Conservation (phyloP, 106 monocot genomes). For the Gastrodia elata region DNA sequence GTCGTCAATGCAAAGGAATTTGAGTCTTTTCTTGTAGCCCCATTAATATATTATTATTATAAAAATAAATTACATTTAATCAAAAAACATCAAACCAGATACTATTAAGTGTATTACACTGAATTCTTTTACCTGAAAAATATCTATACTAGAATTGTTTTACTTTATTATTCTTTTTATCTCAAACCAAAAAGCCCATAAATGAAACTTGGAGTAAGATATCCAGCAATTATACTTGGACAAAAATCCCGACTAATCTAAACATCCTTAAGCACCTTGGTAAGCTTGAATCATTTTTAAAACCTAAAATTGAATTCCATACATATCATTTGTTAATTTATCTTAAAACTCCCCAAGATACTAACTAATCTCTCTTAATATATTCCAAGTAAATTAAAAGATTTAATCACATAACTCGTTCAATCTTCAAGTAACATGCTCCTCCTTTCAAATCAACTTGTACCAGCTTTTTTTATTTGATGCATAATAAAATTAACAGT, state of each 20-base stretch:
- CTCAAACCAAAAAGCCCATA: no score
- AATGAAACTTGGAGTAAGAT: no score
- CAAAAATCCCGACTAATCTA: not conserved
- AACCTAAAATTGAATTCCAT: not conserved
- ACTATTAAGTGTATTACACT: no score
- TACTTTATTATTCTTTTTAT: no score
- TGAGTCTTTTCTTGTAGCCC: no score
- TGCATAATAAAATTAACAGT: not conserved
- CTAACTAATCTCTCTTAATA: not conserved
- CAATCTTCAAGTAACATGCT: not conserved
- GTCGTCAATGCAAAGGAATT: no score
- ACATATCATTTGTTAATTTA: not conserved
- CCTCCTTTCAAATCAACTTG: not conserved
- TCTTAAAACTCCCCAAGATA: not conserved
- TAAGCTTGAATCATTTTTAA: not conserved
- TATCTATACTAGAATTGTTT: no score
- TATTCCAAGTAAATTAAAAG: not conserved
- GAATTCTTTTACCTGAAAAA: no score
- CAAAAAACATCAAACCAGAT: no score
- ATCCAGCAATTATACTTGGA: not conserved
- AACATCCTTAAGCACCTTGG: not conserved
- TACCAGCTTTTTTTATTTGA: not conserved
- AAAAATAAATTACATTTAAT: no score
- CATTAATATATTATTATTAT: no score
- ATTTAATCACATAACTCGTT: not conserved